Evolutionary conservation across 2,329 filamentous ascomycete species (phyloP), one percentile per base, ranked within the genome.

Genomic region (Fusarium newnesense): DNA sequence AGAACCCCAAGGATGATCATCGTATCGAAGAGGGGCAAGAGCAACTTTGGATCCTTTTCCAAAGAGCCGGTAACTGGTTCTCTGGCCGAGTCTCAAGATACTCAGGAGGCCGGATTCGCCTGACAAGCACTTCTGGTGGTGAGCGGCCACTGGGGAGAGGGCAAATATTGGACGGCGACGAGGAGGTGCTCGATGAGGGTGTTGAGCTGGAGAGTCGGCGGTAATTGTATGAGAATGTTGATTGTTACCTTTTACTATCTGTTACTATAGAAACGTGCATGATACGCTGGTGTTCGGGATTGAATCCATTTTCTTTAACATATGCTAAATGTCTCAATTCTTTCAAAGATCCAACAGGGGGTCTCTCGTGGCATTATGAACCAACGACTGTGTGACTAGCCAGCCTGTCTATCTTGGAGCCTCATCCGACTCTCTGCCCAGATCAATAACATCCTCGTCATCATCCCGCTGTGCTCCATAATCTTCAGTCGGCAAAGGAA

Each of bases 1-100:
- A 96, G 82, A 91, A 94, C 76, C 90, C 89, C 8, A 87, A 89
- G 66, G 87, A 90, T 37, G 89, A 92, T 64, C 84, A 87, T 49
- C 82, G 85, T 32, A 81, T 89, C 60, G 81, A 85, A 39, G 87
- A 90, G 67, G 84, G 85, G 8, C 89, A 94, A 78, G 92, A 93
- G 77, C 85, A 85, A 72, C 80, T 95, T 3, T 94, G 92, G 92
- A 83, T 79, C 10, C 70, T 87, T 11, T 84, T 94, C 44, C 85
- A 84, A 61, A 82, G 80, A 18, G 83, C 85, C 2, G 89, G 86
- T 0, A 83, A 81, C 9, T 93, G 91, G 91, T 81, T 93, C 19
- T 87, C 88, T 9, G 86, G 86, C 58, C 87, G 85, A 68, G 81
- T 93, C 4, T 83, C 84, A 47, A 84, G 81, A 46, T 83, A 84